Base-by-base conservation (phyloP, 2,329 filamentous ascomycete species). In the Fusarium nurragi region DNA sequence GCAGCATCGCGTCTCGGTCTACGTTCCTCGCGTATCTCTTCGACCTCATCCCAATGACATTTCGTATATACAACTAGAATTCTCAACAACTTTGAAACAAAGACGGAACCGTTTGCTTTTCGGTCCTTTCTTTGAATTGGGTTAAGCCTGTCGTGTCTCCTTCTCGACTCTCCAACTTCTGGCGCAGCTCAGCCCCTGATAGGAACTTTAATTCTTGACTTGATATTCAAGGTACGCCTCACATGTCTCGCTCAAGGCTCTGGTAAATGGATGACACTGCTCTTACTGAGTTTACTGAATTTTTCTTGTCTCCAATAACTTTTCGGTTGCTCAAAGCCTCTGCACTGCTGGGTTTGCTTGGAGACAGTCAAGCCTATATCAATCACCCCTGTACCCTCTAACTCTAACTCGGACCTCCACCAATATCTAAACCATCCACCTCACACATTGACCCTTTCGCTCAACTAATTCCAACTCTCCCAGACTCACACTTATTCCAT, bases 1-100 rank as follows among this genome's bases (percentile, higher is more conserved):
- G 59, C 68, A 73, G 66, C 36, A 55, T 65, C 64, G 60, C 64
- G 64, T 67, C 34, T 45, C 16, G n/a, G 26, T n/a, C 32, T 32
- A 34, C 39, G 43, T 48, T 58, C 30, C 49, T 54, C 46, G 34
- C 58, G 32, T 43, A 40, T 52, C 23, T 50, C 32, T 54, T 46
- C n/a, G 56, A 51, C 48, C 38, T 53, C 12, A 49, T 43, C 18
- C n/a, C 37, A 12, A 30, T 30, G 39, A 36, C 18, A 32, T 28
- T 34, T 49, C 13, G 19, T 18, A 30, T 21, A 32, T 34, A 19
- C 14, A 26, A 36, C 6, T 34, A 23, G 7, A 18, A 34, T 26
- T 34, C 23, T 36, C 19, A 13, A 12, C 34, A 19, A 22, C 16
- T 23, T 9, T n/a, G 16, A n/a, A 5, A 22, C 18, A 18, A 2